Conservation (phyloP, 331 rosid genomes). For the Acacia pycnantha region DNA sequence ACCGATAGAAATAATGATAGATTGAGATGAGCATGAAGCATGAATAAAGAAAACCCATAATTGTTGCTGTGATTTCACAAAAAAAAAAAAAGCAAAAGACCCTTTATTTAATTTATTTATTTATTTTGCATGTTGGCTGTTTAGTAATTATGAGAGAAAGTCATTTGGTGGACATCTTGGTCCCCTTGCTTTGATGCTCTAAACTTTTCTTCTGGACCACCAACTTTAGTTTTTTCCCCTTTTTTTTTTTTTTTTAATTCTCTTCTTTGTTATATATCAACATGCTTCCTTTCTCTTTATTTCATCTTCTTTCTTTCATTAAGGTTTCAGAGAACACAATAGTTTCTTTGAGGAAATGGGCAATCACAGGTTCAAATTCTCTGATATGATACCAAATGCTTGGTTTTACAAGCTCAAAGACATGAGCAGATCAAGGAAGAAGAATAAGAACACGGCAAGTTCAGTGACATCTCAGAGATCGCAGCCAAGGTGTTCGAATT, state of each 20-base stretch:
- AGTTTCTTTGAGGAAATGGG: slow-evolving; percentile 58
- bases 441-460: slow-evolving; percentile 45
- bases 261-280: slow-evolving; percentile 16
- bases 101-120: slow-evolving; percentile 17
- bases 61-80: slow-evolving; percentile 28
- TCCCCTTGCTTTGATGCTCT: slow-evolving; percentile 45
- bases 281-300: slow-evolving; percentile 23
- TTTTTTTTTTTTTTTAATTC: background rate
- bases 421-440: slow-evolving; percentile 69
- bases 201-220: slow-evolving; percentile 41
- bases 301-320: slow-evolving; percentile 14
- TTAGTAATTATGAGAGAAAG: slow-evolving; percentile 47
- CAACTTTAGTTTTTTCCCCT: slow-evolving; percentile 14
- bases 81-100: slow-evolving; percentile 17
- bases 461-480: slow-evolving; percentile 52
- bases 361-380: slow-evolving; percentile 72
- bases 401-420: slow-evolving; percentile 97
- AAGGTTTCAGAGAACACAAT: slow-evolving; percentile 11
- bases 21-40: slow-evolving; percentile 8
- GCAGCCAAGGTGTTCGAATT: slow-evolving; percentile 41
- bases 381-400: slow-evolving; percentile 96
- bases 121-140: slow-evolving; percentile 44
- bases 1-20: slow-evolving; percentile 22
- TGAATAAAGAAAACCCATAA: slow-evolving; percentile 32
- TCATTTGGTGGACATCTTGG: slow-evolving; percentile 45